phyloP scores from a whole-genome alignment of 768 basidiomycete species.

The Podaxis sp. region DNA sequence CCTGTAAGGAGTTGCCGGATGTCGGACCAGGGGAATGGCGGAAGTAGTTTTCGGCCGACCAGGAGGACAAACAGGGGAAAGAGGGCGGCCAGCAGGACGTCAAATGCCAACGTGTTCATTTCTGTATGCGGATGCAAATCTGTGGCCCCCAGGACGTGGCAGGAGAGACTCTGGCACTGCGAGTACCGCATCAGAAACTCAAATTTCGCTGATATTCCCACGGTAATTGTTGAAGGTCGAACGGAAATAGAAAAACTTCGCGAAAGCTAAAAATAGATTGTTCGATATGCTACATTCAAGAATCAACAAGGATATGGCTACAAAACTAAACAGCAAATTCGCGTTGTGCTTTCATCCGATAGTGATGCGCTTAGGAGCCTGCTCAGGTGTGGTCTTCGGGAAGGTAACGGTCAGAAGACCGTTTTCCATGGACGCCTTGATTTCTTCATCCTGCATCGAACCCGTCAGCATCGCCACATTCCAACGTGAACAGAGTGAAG shows the following conservation, averaged over 20 bases:
- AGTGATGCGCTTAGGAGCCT: conserved; percentile 30
- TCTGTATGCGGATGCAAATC: neutral
- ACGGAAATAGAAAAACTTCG: neutral
- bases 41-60: conserved; percentile 26
- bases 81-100: conserved; percentile 34
- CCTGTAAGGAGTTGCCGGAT: conserved; percentile 26
- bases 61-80: conserved; percentile 37
- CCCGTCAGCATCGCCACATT: conserved; percentile 28
- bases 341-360: conserved; percentile 24
- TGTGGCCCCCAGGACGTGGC: neutral
- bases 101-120: conserved; percentile 23
- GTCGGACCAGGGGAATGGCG: conserved; percentile 25
- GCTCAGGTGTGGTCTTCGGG: conserved; percentile 43
- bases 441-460: conserved; percentile 29
- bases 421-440: conserved; percentile 43
- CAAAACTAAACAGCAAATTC: neutral
- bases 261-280: neutral
- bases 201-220: neutral
- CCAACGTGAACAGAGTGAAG: conserved; percentile 9
- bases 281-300: neutral
- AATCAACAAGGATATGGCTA: neutral
- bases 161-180: no score
- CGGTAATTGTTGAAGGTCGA: neutral
- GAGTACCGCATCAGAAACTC: neutral
- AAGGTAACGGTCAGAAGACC: conserved; percentile 53